Evolutionary conservation across 106 monocot genomes (phyloP).

Genomic region (Amphibolis antarctica): DNA sequence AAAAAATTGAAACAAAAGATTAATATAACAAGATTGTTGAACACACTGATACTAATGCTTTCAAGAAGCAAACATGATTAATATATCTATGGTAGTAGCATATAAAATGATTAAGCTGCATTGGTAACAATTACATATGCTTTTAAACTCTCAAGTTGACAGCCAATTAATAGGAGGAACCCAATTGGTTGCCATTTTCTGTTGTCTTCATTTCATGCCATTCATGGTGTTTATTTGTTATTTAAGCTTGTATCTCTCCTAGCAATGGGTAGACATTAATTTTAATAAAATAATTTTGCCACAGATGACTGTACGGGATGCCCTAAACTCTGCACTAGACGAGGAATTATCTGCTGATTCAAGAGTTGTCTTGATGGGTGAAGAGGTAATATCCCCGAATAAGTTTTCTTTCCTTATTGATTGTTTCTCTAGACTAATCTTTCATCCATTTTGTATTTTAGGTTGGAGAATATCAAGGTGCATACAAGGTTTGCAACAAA

Average conservation of each 20-base stretch:
- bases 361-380: slow-evolving; percentile 90
- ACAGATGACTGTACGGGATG: slow-evolving; percentile 92
- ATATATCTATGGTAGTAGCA: too few relatives aligned
- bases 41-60: too few relatives aligned
- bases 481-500: slow-evolving; percentile 67
- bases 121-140: too few relatives aligned
- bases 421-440: neutral
- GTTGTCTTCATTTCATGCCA: too few relatives aligned
- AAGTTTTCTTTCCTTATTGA: neutral
- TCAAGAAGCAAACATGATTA: too few relatives aligned
- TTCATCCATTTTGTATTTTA: slow-evolving; percentile 15
- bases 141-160: too few relatives aligned
- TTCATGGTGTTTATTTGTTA: neutral
- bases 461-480: slow-evolving; percentile 99
- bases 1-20: too few relatives aligned
- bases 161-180: too few relatives aligned
- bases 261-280: neutral
- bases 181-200: too few relatives aligned
- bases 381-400: slow-evolving; percentile 45
- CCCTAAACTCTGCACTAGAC: slow-evolving; percentile 89
- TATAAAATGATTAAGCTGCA: too few relatives aligned
- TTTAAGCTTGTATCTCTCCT: neutral
- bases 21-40: too few relatives aligned
- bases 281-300: neutral
- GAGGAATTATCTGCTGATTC: slow-evolving; percentile 98